A percentile compares a stretch with the other conserved stretches of the same genome.
Conservation (phyloP, 1,284 basidiomycete species). For the Grifola frondosa region DNA sequence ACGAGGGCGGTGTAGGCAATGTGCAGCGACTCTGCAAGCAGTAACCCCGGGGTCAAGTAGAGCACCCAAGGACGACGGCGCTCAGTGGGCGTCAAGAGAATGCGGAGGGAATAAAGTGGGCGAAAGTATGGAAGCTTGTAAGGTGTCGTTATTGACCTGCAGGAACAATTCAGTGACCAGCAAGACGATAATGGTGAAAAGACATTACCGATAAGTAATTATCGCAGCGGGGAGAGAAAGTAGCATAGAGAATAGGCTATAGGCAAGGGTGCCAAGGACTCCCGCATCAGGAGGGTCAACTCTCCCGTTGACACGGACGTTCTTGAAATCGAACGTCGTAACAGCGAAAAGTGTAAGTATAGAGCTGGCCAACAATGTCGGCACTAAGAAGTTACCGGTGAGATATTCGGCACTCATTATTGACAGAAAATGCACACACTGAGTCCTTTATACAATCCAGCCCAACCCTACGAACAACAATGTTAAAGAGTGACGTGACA, state of each 20-base stretch:
- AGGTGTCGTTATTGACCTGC: conserved; percentile 83
- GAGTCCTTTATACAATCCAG: conserved; percentile 82
- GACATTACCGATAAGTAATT: conserved; percentile 78
- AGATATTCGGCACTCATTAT: not conserved
- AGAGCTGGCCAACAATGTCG: conserved; percentile 64
- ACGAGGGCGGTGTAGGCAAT: conserved; percentile 69
- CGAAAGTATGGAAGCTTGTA: conserved; percentile 73
- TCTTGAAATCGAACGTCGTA: conserved; percentile 51
- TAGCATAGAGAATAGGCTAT: conserved; percentile 68
- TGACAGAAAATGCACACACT: conserved; percentile 46
- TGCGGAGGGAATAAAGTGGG: conserved; percentile 60
- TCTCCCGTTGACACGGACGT: conserved; percentile 58
- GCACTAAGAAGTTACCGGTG: conserved; percentile 47
- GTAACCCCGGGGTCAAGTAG: conserved; percentile 82
- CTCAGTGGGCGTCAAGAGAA: conserved; percentile 83
- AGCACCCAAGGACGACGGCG: conserved; percentile 77
- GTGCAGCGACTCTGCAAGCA: conserved; percentile 67
- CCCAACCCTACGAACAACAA: conserved; percentile 53
- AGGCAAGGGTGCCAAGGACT: conserved; percentile 60
- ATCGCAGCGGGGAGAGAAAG: conserved; percentile 79
- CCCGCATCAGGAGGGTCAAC: conserved; percentile 73
- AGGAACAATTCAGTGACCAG: conserved; percentile 4
- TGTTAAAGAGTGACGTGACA: not conserved
- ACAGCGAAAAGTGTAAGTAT: conserved; percentile 58
- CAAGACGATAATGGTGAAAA: too few species aligned